Base-by-base conservation (phyloP, 2,329 filamentous ascomycete genomes). In the Seiridium cupressi region DNA sequence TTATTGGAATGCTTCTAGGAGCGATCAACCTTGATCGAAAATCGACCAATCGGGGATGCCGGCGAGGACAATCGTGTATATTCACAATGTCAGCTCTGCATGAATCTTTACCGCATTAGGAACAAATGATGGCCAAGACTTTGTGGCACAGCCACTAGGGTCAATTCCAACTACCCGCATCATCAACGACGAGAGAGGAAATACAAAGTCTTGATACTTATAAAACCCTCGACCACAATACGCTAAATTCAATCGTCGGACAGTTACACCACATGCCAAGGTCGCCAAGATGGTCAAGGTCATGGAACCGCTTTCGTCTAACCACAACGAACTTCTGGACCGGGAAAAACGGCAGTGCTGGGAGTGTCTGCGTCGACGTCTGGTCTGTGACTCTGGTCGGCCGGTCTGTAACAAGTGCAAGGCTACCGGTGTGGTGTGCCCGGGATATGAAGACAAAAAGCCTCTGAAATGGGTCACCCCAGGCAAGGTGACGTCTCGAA, bases 381-480 rank as follows among this genome's bases (percentile, higher is more conserved):
- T 77, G 6, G 75, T 76, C n/a, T 79, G 76, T 62, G 76, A 79
- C 61, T 72, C 70, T 13, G 65, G 63, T 13, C 68, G 61, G 6
- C 75, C 76, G 3, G 64, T 67, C 38, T 79, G 77, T 64, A 73
- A 70, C 40, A 73, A 73, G 59, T 79, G 77, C 58, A 65, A 68
- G 31, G 60, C 53, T 1, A 64, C 65, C 4, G 71, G 71, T 5
- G 71, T 74, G 7, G 67, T 71, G 3, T 79, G 76, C 55, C 76
- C 76, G 3, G 76, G 76, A 3, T 79, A 77, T 63, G 69, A 69
- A 32, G 71, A 76, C 57, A 70, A 65, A 57, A 72, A 75, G 62
- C 76, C 75, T 11, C 61, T 73, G n/a, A 74, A 68, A 26, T 78
- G 76, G 75, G 66, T 78, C 5, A 68, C 72, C n/a, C 73, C 74